A percentile compares a stretch with the other conserved stretches of the same genome.
phyloP scores from a whole-genome alignment of 306 rosid genomes.

The Glycine latifolia region DNA sequence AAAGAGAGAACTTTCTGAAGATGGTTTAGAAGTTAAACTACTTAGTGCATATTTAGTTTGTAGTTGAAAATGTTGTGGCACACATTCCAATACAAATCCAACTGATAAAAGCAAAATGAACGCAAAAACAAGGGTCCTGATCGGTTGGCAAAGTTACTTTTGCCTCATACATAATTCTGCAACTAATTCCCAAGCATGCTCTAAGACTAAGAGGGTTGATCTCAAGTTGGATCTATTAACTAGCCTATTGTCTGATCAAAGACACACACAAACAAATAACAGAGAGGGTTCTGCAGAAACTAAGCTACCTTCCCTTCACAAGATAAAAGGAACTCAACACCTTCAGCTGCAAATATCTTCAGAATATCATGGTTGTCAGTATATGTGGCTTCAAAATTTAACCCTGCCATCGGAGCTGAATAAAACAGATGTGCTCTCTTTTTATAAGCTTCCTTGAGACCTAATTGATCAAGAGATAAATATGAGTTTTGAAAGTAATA shows the following conservation, averaged over 20 bases:
- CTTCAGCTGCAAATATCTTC: constrained; percentile 64
- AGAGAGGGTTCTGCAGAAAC: constrained; percentile 26
- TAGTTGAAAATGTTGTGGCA: no score
- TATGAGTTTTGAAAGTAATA: constrained; percentile 14
- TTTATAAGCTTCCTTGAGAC: constrained; percentile 39
- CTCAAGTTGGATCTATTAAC: constrained; percentile 35
- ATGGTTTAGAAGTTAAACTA: constrained; percentile 25
- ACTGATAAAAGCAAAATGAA: no score
- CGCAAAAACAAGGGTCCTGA: no score
- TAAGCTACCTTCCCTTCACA: constrained; percentile 71
- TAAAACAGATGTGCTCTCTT: constrained; percentile 40
- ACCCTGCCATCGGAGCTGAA: constrained; percentile 64
- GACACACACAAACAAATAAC: background rate
- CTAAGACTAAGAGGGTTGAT: background rate
- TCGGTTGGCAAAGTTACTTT: no score
- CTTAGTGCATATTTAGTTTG: background rate
- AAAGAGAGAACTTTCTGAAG: constrained; percentile 11
- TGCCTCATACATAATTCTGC: no score
- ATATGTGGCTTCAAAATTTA: constrained; percentile 50
- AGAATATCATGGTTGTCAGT: constrained; percentile 52
- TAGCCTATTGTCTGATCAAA: constrained; percentile 27
- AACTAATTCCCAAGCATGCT: background rate
- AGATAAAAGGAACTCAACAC: constrained; percentile 80
- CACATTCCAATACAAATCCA: no score
- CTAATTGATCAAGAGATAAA: constrained; percentile 48